Base-by-base conservation (phyloP, 441 rosid species). In the Daphne laureola region DNA sequence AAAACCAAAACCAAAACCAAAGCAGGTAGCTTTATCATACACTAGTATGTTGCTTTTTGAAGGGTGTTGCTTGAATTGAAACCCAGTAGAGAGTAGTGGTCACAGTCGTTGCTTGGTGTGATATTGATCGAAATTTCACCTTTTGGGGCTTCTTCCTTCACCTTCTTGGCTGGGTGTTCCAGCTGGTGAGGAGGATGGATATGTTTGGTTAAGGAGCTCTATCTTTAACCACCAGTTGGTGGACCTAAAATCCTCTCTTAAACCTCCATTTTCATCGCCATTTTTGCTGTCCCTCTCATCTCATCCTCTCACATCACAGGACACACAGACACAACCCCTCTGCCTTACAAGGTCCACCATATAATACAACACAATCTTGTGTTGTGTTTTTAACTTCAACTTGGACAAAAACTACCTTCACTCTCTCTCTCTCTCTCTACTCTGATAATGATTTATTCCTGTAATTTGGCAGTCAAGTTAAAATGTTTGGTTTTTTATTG, bases 221-320 rank as follows among this genome's bases (percentile, higher is more conserved):
- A 81, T 83, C 95, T 68, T 71, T 81, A 87, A 84, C 89, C 14
- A 87, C 82, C 87, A 84, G 92, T 82, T 82, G 97, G 97, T 87
- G 74, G 91, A 90, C 95, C 99, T 92, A 86, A 92, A 82, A 67
- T 74, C 81, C 67, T 74, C 69, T 49, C 81, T 62, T 78, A 77
- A 81, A 83, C 87, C 82, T 67, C 64, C 17, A 46, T 62, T 54
- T 51, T 56, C 53, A 56, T 23, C 63, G 25, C 59, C 23, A 44
- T 46, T 59, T 55, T 51, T 61, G 59, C 67, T 64, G 64, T 78
- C 83, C 69, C 73, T 73, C 72, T 76, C 78, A 66, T 61, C 51
- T 50, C 68, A 62, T 38, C 75, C 61, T 72, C 64, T 31, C 57
- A 63, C 80, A 69, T 31, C 57, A 63, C 80, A 69, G 69, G 77